Evolutionary conservation across 2,329 filamentous ascomycete species (phyloP).

Genomic region (Epicoccum sorghinum): DNA sequence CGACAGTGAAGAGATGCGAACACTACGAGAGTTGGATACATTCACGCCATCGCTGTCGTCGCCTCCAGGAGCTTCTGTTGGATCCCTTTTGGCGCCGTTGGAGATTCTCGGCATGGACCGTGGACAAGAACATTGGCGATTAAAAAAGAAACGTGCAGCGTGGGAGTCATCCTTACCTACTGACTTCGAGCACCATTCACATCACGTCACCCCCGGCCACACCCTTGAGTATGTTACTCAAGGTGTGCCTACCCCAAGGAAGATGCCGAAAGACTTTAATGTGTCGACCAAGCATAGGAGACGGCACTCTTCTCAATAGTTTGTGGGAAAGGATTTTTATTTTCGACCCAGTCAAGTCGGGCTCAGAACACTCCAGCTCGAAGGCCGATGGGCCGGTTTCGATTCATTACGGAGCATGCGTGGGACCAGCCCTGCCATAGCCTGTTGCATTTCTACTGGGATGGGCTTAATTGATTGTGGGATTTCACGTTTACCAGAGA

Average conservation of each 20-base stretch:
- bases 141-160: not conserved
- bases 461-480: too few relatives aligned
- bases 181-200: conserved; percentile 6
- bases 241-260: conserved; percentile 10
- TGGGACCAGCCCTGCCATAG: too few relatives aligned
- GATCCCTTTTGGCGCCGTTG: conserved; percentile 8
- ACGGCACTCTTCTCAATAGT: conserved; percentile 9
- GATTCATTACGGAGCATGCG: too few relatives aligned
- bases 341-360: not conserved
- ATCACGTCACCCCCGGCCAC: conserved; percentile 14
- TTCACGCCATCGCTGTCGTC: not conserved
- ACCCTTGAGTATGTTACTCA: conserved; percentile 16
- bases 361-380: not conserved
- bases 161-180: conserved; percentile 13
- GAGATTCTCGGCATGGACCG: not conserved
- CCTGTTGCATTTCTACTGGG: too few relatives aligned
- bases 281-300: conserved; percentile 9
- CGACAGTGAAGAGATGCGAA: not conserved
- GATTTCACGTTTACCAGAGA: too few relatives aligned
- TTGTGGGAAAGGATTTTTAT: not conserved
- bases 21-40: not conserved
- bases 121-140: not conserved
- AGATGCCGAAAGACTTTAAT: conserved; percentile 9
- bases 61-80: not conserved
- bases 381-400: not conserved